These are phyloP conservation scores for Tieghemiomyces parasiticus DNA, from an alignment of 192 early-diverging fungal genomes.

Conservation along the genomic window DNA sequence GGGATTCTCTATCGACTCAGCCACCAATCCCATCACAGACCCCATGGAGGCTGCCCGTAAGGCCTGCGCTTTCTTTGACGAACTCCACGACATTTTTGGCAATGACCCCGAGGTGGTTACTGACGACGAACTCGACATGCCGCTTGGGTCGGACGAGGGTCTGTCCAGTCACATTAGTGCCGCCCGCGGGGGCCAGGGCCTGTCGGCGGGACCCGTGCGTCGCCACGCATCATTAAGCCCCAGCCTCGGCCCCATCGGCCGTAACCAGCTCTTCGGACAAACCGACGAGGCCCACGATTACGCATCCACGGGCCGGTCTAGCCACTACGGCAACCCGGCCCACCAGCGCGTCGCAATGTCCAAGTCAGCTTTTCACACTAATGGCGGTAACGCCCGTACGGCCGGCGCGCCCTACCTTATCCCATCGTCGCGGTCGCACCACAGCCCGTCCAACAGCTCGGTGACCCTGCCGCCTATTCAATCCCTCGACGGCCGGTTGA, in stretches of 20 bases:
- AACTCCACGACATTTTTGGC: conserved; percentile 8
- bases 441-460: not conserved
- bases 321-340: not conserved
- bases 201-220: not conserved
- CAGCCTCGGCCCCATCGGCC: not conserved
- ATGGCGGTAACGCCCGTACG: not conserved
- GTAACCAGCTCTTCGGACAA: too few relatives aligned
- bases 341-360: not conserved
- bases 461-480: not conserved
- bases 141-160: not conserved
- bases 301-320: not conserved
- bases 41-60: conserved; percentile 9
- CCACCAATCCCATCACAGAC: not conserved
- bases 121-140: not conserved
- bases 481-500: not conserved
- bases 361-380: not conserved
- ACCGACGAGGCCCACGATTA: too few relatives aligned
- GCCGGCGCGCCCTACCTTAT: too few relatives aligned
- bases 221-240: not conserved
- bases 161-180: not conserved
- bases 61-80: conserved; percentile 9
- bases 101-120: conserved; percentile 10
- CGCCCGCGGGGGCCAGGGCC: not conserved
- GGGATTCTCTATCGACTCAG: too few relatives aligned
- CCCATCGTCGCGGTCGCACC: too few relatives aligned